phyloP scores from a whole-genome alignment of 2,329 filamentous ascomycete species.

The Ceratocystis eucalypticola region DNA sequence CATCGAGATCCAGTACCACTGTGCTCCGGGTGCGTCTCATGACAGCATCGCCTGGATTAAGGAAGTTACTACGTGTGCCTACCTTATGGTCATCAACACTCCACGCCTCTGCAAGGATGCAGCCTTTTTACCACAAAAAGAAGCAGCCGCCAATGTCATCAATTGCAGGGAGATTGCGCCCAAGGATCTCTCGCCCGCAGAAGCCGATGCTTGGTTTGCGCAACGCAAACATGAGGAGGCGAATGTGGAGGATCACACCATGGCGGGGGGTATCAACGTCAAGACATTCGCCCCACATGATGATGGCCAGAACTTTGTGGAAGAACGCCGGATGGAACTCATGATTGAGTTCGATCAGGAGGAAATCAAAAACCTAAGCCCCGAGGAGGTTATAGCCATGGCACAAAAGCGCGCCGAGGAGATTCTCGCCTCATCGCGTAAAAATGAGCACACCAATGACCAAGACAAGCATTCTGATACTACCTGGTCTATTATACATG shows the following conservation, averaged over 20 bases:
- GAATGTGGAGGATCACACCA: neutral
- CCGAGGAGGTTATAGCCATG: constrained; percentile 12
- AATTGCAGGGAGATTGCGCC: constrained; percentile 58
- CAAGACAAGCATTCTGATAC: neutral
- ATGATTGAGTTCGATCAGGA: constrained; percentile 17
- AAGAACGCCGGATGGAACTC: constrained; percentile 22
- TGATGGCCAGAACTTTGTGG: neutral
- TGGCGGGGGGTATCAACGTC: constrained; percentile 9
- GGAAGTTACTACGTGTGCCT: constrained; percentile 79
- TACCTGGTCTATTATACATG: neutral
- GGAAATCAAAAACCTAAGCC: constrained; percentile 12
- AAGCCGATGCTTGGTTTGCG: constrained; percentile 30
- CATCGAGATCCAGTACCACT: constrained; percentile 71
- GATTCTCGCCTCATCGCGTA: constrained; percentile 7
- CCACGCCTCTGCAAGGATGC: constrained; percentile 77
- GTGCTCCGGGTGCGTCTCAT: constrained; percentile 56
- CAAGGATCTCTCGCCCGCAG: constrained; percentile 26
- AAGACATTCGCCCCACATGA: neutral
- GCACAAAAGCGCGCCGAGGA: constrained; percentile 14
- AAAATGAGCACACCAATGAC: constrained; percentile 23
- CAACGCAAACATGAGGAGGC: constrained; percentile 27
- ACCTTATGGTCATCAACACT: constrained; percentile 86
- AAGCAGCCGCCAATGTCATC: constrained; percentile 63
- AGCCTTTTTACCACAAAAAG: constrained; percentile 69
- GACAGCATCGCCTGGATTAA: constrained; percentile 88